These are phyloP conservation scores for Chaetomiaceae sp. DNA, from an alignment of 2,329 filamentous ascomycete genomes.

Conservation along the genomic window DNA sequence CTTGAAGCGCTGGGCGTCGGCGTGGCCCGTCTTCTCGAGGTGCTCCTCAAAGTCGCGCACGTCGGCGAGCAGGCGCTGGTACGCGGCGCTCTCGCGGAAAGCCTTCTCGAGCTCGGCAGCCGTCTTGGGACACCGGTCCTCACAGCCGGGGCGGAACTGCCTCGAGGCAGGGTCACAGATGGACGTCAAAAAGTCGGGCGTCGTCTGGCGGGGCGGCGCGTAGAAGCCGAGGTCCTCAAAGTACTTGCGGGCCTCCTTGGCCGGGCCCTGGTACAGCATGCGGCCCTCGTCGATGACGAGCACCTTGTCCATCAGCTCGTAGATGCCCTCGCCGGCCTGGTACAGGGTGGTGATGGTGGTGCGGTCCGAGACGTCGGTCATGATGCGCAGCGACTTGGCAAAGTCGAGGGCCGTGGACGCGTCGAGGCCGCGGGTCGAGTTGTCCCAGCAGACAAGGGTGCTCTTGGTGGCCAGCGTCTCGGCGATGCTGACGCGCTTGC, in stretches of 20 bases:
- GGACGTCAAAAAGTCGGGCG: slow-evolving; percentile 72
- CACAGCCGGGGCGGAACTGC: slow-evolving; percentile 60
- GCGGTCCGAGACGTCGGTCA: slow-evolving; percentile 59
- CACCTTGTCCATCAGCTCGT: slow-evolving; percentile 65
- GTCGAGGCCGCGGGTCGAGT: slow-evolving; percentile 65
- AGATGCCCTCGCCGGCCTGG: slow-evolving; percentile 56
- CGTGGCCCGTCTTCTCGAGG: slow-evolving; percentile 20
- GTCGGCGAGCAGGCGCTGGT: slow-evolving; percentile 53
- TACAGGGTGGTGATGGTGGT: slow-evolving; percentile 63
- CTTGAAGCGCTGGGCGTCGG: slow-evolving; percentile 23
- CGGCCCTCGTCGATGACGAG: slow-evolving; percentile 63
- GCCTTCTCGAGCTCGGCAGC: slow-evolving; percentile 61
- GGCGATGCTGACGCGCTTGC: slow-evolving; percentile 72
- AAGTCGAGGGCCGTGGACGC: slow-evolving; percentile 65
- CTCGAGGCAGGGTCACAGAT: slow-evolving; percentile 71
- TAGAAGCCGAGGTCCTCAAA: slow-evolving; percentile 65
- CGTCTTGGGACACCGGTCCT: slow-evolving; percentile 64
- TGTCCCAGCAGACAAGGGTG: slow-evolving; percentile 65
- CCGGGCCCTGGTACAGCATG: slow-evolving; percentile 64
- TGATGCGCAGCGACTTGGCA: slow-evolving; percentile 59
- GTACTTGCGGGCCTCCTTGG: slow-evolving; percentile 58
- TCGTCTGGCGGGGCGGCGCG: slow-evolving; percentile 57
- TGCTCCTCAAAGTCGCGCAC: slow-evolving; percentile 41
- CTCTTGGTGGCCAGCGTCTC: slow-evolving; percentile 47
- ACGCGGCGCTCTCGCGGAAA: slow-evolving; percentile 59